These are phyloP conservation scores for Sporothrix inflata DNA, from an alignment of 2,329 filamentous ascomycete species.

Conservation along the genomic window DNA sequence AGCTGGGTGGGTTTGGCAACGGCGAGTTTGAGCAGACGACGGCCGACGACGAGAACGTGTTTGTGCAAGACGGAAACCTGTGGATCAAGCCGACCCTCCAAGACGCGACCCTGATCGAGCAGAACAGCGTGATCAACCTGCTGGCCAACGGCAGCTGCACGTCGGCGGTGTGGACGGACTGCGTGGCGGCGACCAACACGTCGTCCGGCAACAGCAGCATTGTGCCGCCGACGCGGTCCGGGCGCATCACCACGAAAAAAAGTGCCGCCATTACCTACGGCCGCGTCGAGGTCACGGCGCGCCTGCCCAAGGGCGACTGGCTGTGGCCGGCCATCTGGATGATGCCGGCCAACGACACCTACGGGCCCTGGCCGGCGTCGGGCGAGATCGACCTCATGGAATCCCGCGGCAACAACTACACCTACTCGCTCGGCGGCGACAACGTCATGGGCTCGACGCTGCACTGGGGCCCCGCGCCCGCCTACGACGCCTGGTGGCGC, in stretches of 20 bases:
- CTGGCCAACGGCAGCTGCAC: conserved; percentile 69
- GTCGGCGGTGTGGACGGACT: conserved; percentile 60
- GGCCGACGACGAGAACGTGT: conserved; percentile 71
- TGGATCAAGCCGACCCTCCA: conserved; percentile 79
- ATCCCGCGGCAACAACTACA: conserved; percentile 80
- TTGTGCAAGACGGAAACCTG: conserved; percentile 68
- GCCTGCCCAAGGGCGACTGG: conserved; percentile 79
- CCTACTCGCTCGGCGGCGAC: conserved; percentile 76
- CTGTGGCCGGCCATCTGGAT: conserved; percentile 93
- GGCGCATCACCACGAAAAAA: conserved; percentile 74
- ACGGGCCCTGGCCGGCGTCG: conserved; percentile 76
- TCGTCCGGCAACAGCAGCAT: conserved; percentile 72
- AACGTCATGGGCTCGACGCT: conserved; percentile 78
- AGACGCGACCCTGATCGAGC: conserved; percentile 65
- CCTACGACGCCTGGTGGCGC: conserved; percentile 79
- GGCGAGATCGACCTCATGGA: conserved; percentile 86
- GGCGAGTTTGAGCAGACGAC: conserved; percentile 83
- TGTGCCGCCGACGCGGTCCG: conserved; percentile 76
- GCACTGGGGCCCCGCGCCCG: conserved; percentile 76
- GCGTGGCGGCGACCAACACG: conserved; percentile 72
- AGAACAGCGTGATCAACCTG: conserved; percentile 70
- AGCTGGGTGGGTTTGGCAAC: conserved; percentile 77
- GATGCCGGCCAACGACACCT: conserved; percentile 72
- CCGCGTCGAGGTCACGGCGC: conserved; percentile 77
- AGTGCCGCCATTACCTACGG: conserved; percentile 77